phyloP scores from a whole-genome alignment of 106 monocot genomes.

The Alisma plantagoaquatica region DNA sequence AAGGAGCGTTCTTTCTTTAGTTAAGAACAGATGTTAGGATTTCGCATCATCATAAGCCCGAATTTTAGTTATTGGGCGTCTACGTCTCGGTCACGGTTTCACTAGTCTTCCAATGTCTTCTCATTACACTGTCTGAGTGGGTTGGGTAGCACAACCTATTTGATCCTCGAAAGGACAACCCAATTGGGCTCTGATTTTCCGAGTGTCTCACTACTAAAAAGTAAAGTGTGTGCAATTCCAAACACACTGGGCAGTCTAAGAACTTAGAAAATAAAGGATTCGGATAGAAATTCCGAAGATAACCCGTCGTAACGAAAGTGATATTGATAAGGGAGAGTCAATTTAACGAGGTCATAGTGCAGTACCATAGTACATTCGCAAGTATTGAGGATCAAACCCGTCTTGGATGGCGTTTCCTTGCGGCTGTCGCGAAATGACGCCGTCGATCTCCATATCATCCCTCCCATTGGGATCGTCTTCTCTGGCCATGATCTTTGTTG shows the following conservation, averaged over 20 bases:
- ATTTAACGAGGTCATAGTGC: background rate
- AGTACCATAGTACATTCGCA: conserved; percentile 76
- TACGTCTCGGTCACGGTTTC: too few species aligned
- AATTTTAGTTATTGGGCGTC: too few species aligned
- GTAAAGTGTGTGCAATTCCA: background rate
- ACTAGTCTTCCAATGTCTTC: too few species aligned
- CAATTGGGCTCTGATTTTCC: background rate
- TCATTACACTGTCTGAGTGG: too few species aligned
- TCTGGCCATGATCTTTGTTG: conserved; percentile 26
- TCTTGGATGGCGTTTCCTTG: background rate
- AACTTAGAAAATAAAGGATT: background rate
- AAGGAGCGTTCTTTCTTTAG: too few species aligned
- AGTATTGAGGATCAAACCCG: conserved; percentile 46
- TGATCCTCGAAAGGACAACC: too few species aligned
- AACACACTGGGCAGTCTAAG: background rate
- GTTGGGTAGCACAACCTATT: too few species aligned
- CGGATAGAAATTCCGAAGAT: too few species aligned
- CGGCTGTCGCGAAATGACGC: conserved; percentile 1
- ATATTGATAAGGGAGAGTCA: background rate
- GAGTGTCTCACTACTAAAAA: too few species aligned
- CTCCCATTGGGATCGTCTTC: conserved; percentile 15
- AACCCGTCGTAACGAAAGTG: too few species aligned
- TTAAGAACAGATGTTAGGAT: too few species aligned
- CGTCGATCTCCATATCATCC: conserved; percentile 59
- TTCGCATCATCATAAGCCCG: too few species aligned